Conservation (phyloP, 73 alveolate species). For the Paramecium tetraurelia region DNA sequence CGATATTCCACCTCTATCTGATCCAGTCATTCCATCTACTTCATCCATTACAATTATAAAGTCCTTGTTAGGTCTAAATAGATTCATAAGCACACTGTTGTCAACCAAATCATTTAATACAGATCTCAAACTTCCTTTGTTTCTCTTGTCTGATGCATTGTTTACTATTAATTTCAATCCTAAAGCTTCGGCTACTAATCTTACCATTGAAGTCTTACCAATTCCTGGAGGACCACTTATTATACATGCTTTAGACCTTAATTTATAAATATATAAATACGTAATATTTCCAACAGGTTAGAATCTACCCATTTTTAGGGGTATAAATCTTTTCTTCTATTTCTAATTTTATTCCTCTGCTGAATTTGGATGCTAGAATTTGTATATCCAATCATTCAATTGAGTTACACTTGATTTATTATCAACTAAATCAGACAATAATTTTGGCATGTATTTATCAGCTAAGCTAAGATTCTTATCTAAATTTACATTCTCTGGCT, state of each 20-base stretch:
- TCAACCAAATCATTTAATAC: slow-evolving; percentile 65
- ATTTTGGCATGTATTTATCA: slow-evolving; percentile 86
- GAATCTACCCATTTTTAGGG: slow-evolving; percentile 75
- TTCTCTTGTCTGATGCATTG: slow-evolving; percentile 98
- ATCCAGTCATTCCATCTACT: slow-evolving; percentile 98
- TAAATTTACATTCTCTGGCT: neutral
- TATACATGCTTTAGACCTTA: slow-evolving; percentile 97
- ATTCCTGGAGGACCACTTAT: slow-evolving; percentile 99
- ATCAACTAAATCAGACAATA: slow-evolving; percentile 85
- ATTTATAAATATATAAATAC: slow-evolving; percentile 55
- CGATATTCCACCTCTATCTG: slow-evolving; percentile 98
- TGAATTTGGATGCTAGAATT: slow-evolving; percentile 86
- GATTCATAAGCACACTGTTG: neutral
- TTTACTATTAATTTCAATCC: slow-evolving; percentile 89
- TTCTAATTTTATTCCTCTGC: neutral
- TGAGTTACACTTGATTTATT: slow-evolving; percentile 79
- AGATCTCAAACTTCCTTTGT: slow-evolving; percentile 80
- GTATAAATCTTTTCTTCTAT: slow-evolving; percentile 83
- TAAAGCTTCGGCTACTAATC: slow-evolving; percentile 81
- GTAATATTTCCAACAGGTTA: slow-evolving; percentile 59
- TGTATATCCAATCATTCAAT: slow-evolving; percentile 93
- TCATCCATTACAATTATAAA: slow-evolving; percentile 96
- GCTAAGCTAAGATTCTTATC: slow-evolving; percentile 71
- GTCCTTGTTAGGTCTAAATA: slow-evolving; percentile 51
- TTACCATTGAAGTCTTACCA: slow-evolving; percentile 98